Evolutionary conservation across 2,329 filamentous ascomycete species (phyloP).

Genomic region (Xylariaceae sp.): DNA sequence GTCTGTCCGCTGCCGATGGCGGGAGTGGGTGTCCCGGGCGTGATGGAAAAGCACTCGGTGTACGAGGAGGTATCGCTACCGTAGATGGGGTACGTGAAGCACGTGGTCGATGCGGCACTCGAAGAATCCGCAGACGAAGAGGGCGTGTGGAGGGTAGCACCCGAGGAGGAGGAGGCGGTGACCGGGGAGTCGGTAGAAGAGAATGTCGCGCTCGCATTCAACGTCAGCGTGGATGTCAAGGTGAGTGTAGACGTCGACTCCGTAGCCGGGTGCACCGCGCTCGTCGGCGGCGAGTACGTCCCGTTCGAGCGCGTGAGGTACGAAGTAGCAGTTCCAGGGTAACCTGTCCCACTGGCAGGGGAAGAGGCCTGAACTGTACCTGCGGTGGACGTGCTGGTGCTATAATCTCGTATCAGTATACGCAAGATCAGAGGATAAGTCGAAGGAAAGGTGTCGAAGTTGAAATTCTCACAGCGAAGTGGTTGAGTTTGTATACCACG

Average conservation of each 20-base stretch:
- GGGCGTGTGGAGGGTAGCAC: not conserved
- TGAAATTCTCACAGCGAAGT: not conserved
- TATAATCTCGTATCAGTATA: slow-evolving; percentile 4
- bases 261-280: slow-evolving; percentile 2
- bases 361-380: slow-evolving; percentile 1
- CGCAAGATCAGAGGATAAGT: slow-evolving; percentile 5
- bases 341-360: slow-evolving; percentile 5
- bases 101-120: slow-evolving; percentile 17
- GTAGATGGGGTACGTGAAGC: slow-evolving; percentile 16
- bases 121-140: slow-evolving; percentile 7
- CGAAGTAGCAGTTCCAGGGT: too few species aligned
- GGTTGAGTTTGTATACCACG: slow-evolving; percentile 12
- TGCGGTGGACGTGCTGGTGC: slow-evolving; percentile 4
- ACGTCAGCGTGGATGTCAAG: slow-evolving; percentile 13
- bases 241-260: slow-evolving; percentile 12
- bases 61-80: slow-evolving; percentile 19
- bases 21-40: not conserved
- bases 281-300: slow-evolving; percentile 9
- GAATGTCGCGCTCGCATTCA: slow-evolving; percentile 6
- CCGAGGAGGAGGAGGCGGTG: slow-evolving; percentile 2
- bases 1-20: slow-evolving; percentile 1
- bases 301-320: slow-evolving; percentile 1
- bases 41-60: slow-evolving; percentile 19
- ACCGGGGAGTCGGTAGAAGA: slow-evolving; percentile 13
- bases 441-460: slow-evolving; percentile 1